These are phyloP conservation scores for Populus tremula DNA, from an alignment of 345 rosid genomes.

Conservation along the genomic window DNA sequence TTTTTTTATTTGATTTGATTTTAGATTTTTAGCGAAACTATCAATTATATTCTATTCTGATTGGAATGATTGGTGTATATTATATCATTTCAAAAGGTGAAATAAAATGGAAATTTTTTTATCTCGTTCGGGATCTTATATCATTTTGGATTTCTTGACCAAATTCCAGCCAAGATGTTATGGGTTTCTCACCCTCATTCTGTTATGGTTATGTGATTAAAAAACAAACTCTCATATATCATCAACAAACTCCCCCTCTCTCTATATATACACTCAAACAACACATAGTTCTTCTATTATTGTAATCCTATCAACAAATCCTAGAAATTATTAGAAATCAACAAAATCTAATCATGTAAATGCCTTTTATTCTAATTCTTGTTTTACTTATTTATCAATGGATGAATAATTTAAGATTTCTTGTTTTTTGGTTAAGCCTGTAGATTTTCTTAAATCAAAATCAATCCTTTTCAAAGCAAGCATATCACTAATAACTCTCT, in stretches of 20 bases:
- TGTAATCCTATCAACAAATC: background rate
- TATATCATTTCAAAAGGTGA: too few relatives aligned
- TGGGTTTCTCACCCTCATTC: too few relatives aligned
- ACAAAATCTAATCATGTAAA: background rate
- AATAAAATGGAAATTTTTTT: too few relatives aligned
- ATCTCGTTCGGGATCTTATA: too few relatives aligned
- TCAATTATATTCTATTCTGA: too few relatives aligned
- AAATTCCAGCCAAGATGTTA: too few relatives aligned
- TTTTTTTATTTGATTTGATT: too few relatives aligned
- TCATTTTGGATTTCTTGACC: too few relatives aligned
- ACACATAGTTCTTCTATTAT: background rate
- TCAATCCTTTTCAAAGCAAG: background rate
- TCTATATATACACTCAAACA: background rate
- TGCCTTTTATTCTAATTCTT: background rate
- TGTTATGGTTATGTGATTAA: too few relatives aligned
- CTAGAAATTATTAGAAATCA: background rate
- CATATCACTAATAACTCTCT: background rate
- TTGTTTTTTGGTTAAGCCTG: background rate
- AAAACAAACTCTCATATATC: background rate
- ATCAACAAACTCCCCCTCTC: background rate
- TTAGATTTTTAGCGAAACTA: too few relatives aligned
- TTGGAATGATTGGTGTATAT: fast-evolving
- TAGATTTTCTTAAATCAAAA: background rate
- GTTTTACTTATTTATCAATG: background rate
- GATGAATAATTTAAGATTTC: too few relatives aligned